phyloP scores from a whole-genome alignment of 2,329 filamentous ascomycete species.

The Claviceps monticola region DNA sequence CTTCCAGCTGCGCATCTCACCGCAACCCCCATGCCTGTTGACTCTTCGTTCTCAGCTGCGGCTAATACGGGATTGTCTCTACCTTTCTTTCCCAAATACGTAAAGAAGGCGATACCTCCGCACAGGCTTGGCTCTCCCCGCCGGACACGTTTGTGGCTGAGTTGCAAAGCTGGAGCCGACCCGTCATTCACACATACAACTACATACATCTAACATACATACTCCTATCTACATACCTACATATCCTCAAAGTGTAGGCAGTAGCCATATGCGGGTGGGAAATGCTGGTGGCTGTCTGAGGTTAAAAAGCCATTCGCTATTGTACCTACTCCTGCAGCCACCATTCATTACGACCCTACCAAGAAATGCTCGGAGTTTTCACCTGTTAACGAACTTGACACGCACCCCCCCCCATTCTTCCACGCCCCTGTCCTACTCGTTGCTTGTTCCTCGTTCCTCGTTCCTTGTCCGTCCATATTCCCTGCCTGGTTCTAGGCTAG shows the following conservation, averaged over 20 bases:
- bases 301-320: not conserved
- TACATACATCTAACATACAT: not conserved
- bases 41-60: not conserved
- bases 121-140: not conserved
- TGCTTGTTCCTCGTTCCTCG: not conserved
- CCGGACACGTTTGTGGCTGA: not conserved
- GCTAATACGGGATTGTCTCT: not conserved
- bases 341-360: not conserved
- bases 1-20: too few relatives aligned
- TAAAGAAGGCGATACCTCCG: not conserved
- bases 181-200: too few relatives aligned
- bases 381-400: not conserved
- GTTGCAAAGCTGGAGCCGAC: not conserved
- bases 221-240: too few relatives aligned
- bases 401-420: not conserved
- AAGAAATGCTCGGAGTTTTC: not conserved
- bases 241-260: not conserved
- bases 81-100: not conserved
- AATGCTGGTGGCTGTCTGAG: not conserved
- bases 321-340: not conserved
- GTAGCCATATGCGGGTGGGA: not conserved
- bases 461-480: not conserved
- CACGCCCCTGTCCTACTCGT: not conserved
- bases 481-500: not conserved
- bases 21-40: too few relatives aligned